Percentiles rank a stretch among this genome's conserved stretches.
These are phyloP conservation scores for Podila epicladia DNA, from an alignment of 192 early-diverging fungal genomes.

Conservation along the genomic window DNA sequence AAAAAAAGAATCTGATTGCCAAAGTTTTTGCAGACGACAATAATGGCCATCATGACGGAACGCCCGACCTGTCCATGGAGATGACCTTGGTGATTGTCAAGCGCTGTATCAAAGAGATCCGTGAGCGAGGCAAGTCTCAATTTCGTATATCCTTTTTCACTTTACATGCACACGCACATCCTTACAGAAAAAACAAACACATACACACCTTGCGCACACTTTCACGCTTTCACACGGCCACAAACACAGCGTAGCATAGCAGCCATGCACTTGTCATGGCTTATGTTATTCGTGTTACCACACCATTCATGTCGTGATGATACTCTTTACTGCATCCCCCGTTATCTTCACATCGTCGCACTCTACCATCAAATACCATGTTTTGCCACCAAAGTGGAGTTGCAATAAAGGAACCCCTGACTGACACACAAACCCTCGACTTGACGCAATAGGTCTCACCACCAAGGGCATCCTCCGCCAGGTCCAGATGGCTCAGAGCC, in stretches of 20 bases:
- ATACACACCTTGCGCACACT: too few species aligned
- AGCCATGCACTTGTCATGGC: neutral
- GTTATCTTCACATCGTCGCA: neutral
- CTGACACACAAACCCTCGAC: neutral
- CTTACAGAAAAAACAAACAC: too few species aligned
- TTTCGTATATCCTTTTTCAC: neutral
- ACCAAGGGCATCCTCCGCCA: constrained; percentile 47
- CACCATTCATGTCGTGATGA: neutral
- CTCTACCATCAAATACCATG: neutral
- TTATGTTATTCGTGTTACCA: neutral
- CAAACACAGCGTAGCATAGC: neutral
- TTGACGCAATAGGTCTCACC: constrained; percentile 21
- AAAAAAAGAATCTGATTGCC: constrained; percentile 24
- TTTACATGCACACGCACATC: neutral
- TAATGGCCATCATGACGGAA: neutral
- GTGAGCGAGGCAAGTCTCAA: constrained; percentile 29
- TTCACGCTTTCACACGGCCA: neutral
- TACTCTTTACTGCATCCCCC: neutral
- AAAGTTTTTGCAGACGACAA: constrained; percentile 28
- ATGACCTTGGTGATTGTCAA: constrained; percentile 43
- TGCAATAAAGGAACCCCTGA: neutral
- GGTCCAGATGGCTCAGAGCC: constrained; percentile 31
- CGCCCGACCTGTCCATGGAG: constrained; percentile 39
- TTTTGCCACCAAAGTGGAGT: too few species aligned
- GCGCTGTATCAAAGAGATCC: constrained; percentile 49